Base-by-base conservation (phyloP, 116 monocot species). In the Trichopus zeylanicus region DNA sequence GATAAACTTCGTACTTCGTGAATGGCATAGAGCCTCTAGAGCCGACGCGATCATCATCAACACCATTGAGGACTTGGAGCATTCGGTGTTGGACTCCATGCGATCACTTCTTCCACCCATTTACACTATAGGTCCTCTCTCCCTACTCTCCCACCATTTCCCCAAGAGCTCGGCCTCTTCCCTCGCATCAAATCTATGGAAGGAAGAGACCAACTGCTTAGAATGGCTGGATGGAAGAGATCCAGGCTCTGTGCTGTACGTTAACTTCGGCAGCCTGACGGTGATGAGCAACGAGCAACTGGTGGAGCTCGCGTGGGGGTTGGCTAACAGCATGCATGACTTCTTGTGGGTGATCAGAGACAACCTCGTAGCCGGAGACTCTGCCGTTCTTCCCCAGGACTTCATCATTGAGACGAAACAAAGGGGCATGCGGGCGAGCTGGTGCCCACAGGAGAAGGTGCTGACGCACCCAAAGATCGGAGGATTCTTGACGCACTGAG, bases 201-300 rank as follows among this genome's bases (percentile, higher is more conserved):
- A 65, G 31, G 76, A 73, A 8, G 82, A 82, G 22, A 4, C 62
- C 8, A 7, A n/a, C 0, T 82, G 74, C 64, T 33, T 74, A 12
- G 11, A 52, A 19, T 82, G 82, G 82, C 59, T 82, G 1, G 63
- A 82, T 0, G 46, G 51, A 0, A 60, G 31, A 21, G 19, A 24
- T 39, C 37, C 68, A 2, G 37, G 48, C 0, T 82, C 82, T 22
- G 83, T 83, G 0, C 42, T 83, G 0, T 78, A 74, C 46, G 83
- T 83, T 21, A 83, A 70, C 67, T 83, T 78, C 31, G 83, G 78
- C 1, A 78, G 83, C 53, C 54, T 75, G 26, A 62, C 78, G 0
- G 55, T 68, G 13, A 62, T 78, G 53, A 68, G 57, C 0, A 26
- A 46, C 0, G 57, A 54, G 18, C 65, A 78, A 22, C 51, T 78